phyloP scores from a whole-genome alignment of 306 rosid species.

The Parietaria judaica region DNA sequence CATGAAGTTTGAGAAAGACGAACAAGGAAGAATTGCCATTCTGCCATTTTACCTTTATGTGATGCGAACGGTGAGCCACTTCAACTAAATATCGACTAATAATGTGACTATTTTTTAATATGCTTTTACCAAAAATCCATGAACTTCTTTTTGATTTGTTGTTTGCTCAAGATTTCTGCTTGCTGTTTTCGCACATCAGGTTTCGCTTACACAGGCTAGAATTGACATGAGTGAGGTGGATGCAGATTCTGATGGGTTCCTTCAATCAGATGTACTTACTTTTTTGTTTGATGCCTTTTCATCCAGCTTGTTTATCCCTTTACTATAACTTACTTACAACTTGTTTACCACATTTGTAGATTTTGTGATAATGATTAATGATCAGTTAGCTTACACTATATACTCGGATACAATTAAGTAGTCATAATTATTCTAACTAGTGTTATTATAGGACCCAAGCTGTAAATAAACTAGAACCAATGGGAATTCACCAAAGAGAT shows the following conservation, averaged over 20 bases:
- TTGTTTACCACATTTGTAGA: not conserved
- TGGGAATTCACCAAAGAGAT: too few relatives aligned
- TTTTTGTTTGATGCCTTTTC: constrained; percentile 19
- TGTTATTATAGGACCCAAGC: too few relatives aligned
- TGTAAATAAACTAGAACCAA: too few relatives aligned
- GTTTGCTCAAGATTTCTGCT: constrained; percentile 8
- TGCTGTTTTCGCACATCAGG: constrained; percentile 47
- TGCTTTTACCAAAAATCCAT: not conserved
- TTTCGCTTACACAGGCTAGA: constrained; percentile 96
- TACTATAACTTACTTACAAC: constrained; percentile 6
- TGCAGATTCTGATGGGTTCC: constrained; percentile 97
- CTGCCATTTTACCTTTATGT: constrained; percentile 98
- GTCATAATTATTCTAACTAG: too few relatives aligned
- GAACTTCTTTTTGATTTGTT: not conserved
- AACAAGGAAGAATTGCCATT: constrained; percentile 97
- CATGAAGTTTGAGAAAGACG: constrained; percentile 99
- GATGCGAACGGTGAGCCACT: constrained; percentile 82
- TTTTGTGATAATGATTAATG: too few relatives aligned
- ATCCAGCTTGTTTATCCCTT: not conserved
- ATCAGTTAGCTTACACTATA: too few relatives aligned
- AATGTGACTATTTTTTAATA: constrained; percentile 7
- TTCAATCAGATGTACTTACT: constrained; percentile 69
- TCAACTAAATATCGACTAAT: not conserved
- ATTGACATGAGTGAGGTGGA: constrained; percentile 99
- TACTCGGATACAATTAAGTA: too few relatives aligned